Evolutionary conservation across 371 early-diverging fungal species (phyloP).

Genomic region (Cokeromyces recurvatus): DNA sequence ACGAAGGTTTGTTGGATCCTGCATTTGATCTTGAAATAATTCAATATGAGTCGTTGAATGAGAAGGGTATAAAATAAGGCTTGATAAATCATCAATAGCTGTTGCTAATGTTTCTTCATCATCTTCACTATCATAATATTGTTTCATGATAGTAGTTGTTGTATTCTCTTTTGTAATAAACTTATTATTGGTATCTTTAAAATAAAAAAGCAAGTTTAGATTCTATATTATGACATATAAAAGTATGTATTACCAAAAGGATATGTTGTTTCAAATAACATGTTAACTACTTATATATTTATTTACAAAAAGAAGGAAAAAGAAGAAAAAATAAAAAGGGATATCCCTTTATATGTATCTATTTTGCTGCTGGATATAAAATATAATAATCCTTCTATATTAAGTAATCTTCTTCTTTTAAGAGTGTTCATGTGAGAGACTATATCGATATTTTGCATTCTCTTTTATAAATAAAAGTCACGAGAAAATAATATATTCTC

Average conservation of each 20-base stretch:
- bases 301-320: no score
- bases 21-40: slow-evolving; percentile 19
- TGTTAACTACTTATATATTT: not conserved
- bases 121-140: slow-evolving; percentile 20
- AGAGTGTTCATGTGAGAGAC: no score
- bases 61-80: slow-evolving; percentile 14
- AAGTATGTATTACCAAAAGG: slow-evolving; percentile 18
- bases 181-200: not conserved
- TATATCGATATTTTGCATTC: no score
- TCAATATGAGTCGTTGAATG: slow-evolving; percentile 5
- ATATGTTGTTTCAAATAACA: slow-evolving; percentile 13
- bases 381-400: no score
- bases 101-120: slow-evolving; percentile 20
- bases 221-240: no score
- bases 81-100: slow-evolving; percentile 20
- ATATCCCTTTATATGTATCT: no score
- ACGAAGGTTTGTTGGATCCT: slow-evolving; percentile 20
- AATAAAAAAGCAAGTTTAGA: not conserved
- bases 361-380: no score
- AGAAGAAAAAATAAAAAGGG: not conserved
- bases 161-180: slow-evolving; percentile 6
- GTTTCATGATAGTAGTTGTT: slow-evolving; percentile 3
- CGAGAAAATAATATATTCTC: no score
- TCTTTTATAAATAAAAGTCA: no score
- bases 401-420: no score